These are phyloP conservation scores for Tolypocladium amazonense DNA, from an alignment of 2,329 filamentous ascomycete species.

Conservation along the genomic window DNA sequence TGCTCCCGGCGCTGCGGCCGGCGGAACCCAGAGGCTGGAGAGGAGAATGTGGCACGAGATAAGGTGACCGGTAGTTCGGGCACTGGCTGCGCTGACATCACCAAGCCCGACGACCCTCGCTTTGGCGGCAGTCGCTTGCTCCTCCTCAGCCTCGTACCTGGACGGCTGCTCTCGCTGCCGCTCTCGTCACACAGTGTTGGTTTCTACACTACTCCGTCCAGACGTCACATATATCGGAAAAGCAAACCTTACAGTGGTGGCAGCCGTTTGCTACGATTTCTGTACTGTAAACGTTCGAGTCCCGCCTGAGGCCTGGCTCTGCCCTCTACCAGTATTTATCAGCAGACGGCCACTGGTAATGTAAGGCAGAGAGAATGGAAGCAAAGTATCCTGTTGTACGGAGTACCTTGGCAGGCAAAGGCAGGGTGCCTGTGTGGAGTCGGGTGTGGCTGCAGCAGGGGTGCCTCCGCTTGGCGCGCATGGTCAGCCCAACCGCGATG, in stretches of 20 bases:
- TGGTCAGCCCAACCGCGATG: not conserved
- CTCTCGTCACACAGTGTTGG: not conserved
- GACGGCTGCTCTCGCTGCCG: not conserved
- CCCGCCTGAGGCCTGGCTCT: not conserved
- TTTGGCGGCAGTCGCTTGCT: not conserved
- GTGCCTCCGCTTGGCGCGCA: not conserved
- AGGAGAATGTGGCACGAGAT: constrained; percentile 2
- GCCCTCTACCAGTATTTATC: not conserved
- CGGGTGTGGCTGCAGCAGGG: not conserved
- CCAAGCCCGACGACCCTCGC: not conserved
- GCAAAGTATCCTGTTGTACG: not conserved
- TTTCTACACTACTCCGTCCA: no score
- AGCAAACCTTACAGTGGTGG: not conserved
- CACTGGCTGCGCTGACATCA: not conserved
- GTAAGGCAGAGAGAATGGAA: not conserved
- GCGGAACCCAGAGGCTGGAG: not conserved
- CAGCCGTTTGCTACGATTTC: not conserved
- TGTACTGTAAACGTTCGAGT: not conserved
- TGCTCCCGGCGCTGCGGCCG: not conserved
- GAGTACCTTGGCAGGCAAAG: not conserved
- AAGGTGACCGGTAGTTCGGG: not conserved
- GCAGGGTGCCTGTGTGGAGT: not conserved
- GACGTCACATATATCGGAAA: no score
- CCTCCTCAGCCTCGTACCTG: not conserved
- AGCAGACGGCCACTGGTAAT: not conserved